Evolutionary conservation across 441 rosid species (phyloP).

Genomic region (Dalechampia spathulata): DNA sequence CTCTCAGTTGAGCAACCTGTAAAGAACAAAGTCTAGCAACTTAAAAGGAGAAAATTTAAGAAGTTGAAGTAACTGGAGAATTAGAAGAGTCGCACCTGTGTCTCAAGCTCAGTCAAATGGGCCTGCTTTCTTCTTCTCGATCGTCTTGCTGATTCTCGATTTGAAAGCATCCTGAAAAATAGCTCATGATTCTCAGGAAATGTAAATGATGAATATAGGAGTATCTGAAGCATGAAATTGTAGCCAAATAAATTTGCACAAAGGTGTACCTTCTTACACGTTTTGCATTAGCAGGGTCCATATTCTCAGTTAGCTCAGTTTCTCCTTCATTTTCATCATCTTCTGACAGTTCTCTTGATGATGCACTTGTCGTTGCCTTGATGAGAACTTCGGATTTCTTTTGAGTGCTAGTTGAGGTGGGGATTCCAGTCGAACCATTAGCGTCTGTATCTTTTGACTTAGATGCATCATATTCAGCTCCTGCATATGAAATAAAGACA

Average conservation of each 20-base stretch:
- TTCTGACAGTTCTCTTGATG: slow-evolving; percentile 77
- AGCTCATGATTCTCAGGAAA: slow-evolving; percentile 11
- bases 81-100: slow-evolving; percentile 44
- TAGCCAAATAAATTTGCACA: no score
- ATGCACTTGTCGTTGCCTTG: slow-evolving; percentile 69
- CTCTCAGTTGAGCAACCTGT: slow-evolving; percentile 74
- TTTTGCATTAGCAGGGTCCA: slow-evolving; percentile 55
- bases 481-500: slow-evolving; percentile 24
- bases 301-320: slow-evolving; percentile 48
- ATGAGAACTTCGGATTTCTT: slow-evolving; percentile 29
- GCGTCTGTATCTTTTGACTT: slow-evolving; percentile 31
- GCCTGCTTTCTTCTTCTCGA: slow-evolving; percentile 92
- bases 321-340: slow-evolving; percentile 87
- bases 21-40: slow-evolving; percentile 6
- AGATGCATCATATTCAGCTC: slow-evolving; percentile 27
- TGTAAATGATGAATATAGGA: slow-evolving; percentile 10
- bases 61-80: slow-evolving; percentile 2
- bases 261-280: slow-evolving; percentile 90
- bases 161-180: slow-evolving; percentile 67
- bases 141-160: slow-evolving; percentile 95
- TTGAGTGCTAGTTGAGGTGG: slow-evolving; percentile 27
- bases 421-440: slow-evolving; percentile 22
- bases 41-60: neutral
- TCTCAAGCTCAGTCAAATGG: slow-evolving; percentile 80
- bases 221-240: neutral